Evolutionary conservation across 805 yeast genomes (phyloP).

Genomic region (Yamadazyma takamatsuzukensis): DNA sequence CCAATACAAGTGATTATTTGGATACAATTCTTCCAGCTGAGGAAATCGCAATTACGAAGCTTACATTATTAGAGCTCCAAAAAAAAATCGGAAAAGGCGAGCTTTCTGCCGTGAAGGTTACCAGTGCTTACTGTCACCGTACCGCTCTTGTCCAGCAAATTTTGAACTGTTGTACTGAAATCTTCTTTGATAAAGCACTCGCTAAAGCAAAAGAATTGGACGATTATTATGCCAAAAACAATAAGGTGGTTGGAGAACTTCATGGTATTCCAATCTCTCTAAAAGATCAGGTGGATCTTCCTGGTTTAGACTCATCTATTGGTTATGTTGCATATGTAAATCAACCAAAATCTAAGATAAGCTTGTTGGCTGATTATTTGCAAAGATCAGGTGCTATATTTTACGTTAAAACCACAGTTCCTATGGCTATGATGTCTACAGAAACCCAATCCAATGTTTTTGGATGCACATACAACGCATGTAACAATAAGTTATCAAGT

Average conservation of each 20-base stretch:
- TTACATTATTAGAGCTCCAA: not conserved
- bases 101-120: slow-evolving; percentile 43
- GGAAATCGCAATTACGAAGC: not conserved
- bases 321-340: slow-evolving; percentile 45
- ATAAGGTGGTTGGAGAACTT: slow-evolving; percentile 21
- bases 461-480: slow-evolving; percentile 47
- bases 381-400: slow-evolving; percentile 50
- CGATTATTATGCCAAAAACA: slow-evolving; percentile 15
- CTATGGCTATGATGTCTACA: slow-evolving; percentile 49
- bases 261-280: slow-evolving; percentile 31
- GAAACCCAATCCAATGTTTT: slow-evolving; percentile 44
- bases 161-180: slow-evolving; percentile 35
- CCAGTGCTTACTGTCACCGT: slow-evolving; percentile 53
- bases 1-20: slow-evolving; percentile 2
- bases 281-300: slow-evolving; percentile 44
- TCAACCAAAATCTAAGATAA: slow-evolving; percentile 31
- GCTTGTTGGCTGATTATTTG: slow-evolving; percentile 38
- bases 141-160: slow-evolving; percentile 58
- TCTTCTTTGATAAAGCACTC: slow-evolving; percentile 26
- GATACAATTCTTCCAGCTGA: not conserved
- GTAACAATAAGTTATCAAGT: slow-evolving; percentile 37
- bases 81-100: slow-evolving; percentile 5
- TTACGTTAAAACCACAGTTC: slow-evolving; percentile 52
- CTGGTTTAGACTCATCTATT: slow-evolving; percentile 46
- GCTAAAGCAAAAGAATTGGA: slow-evolving; percentile 22